Evolutionary conservation across 805 yeast species (phyloP), one percentile per base, ranked within the genome.

Genomic region (Lipomyces lipofer): DNA sequence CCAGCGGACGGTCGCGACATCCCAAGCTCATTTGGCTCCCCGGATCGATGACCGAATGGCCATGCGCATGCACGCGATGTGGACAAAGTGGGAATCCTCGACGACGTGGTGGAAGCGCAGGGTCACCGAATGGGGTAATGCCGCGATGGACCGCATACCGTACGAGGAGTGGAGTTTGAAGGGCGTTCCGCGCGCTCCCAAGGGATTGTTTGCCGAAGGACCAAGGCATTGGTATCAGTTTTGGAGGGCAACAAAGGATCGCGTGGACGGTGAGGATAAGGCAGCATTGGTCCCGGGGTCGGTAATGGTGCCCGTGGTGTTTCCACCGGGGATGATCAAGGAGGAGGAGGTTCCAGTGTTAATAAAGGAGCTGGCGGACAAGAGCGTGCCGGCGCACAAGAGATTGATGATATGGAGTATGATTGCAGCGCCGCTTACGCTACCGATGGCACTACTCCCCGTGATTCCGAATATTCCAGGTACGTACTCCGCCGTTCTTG

Each of bases 391-490:
- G 0, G 73, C 74, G 45, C 96, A 91, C 64, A 70, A 69, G 48
- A 83, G 78, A 64, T 78, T 79, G 62, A 76, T 85, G 59, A 44
- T 79, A 1, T 32, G 74, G 35, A 81, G 86, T 60, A 75, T 80
- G 1, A 54, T 84, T 13, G 82, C 83, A 2, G 69, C 92, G 2
- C 97, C 97, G 1, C 59, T 91, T 43, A 82, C 95, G 0, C 63
- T 88, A 2, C 98, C 98, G 1, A 68, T 91, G 40, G 90, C 88
- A 0, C 63, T 89, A 40, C 66, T 92, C 0, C 98, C 98, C 0
- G 75, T 91, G n/a, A 68, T 90, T 2, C 98, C 98, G 19, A 91
- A 91, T 64, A 80, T 91, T 19, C 98, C 98, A 0, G 96, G 96
- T 0, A 27, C 1, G 43, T 12, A 13, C 43, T n/a, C n/a, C 10